These are phyloP conservation scores for thale cress (Arabidopsis thaliana) DNA, from an alignment of 345 rosid genomes.

Conservation along the genomic window TAIR10.1 NC_003076.8:2782501-2783000, in stretches of 20 bases:
- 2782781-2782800: slow-evolving; percentile 61
- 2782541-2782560: slow-evolving; percentile 50
- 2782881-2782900: slow-evolving; percentile 55
- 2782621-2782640: slow-evolving; percentile 90
- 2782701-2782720: slow-evolving; percentile 69
- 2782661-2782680: not conserved
- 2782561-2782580: slow-evolving; percentile 85
- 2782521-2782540: not conserved
- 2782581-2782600: slow-evolving; percentile 89
- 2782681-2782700: slow-evolving; percentile 44
- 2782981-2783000: slow-evolving; percentile 18
- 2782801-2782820: slow-evolving; percentile 54
- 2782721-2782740: slow-evolving; percentile 80
- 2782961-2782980: not conserved
- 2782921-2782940: slow-evolving; percentile 58
- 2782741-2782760: slow-evolving; percentile 82
- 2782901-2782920: slow-evolving; percentile 58
- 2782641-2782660: slow-evolving; percentile 55
- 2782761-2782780: slow-evolving; percentile 79
- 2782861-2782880: slow-evolving; percentile 44
- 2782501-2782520: too few species aligned
- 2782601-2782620: slow-evolving; percentile 93
- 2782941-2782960: slow-evolving; percentile 55
- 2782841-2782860: slow-evolving; percentile 48
- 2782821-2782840: slow-evolving; percentile 64